phyloP scores from a whole-genome alignment of 192 early-diverging fungal genomes.

The Coemansia sp. region DNA sequence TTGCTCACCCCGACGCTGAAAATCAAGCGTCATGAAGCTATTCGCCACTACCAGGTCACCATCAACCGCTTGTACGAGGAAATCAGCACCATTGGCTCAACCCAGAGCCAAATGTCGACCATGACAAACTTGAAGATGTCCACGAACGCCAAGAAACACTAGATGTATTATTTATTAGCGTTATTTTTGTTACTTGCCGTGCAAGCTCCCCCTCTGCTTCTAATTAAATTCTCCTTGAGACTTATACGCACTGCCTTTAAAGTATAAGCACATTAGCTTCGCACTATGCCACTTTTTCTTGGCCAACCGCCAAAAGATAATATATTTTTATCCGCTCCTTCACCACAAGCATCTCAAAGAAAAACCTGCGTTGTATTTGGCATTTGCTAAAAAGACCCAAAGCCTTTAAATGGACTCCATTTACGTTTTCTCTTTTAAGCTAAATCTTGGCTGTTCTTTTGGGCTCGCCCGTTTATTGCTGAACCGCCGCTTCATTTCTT shows the following conservation, averaged over 20 bases:
- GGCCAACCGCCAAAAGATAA: neutral
- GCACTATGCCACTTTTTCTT: neutral
- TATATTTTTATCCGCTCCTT: neutral
- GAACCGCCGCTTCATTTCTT: neutral
- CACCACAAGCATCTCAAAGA: neutral
- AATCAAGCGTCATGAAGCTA: slow-evolving; percentile 58
- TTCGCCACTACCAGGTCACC: slow-evolving; percentile 55
- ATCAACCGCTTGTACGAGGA: slow-evolving; percentile 69
- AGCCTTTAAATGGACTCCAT: neutral
- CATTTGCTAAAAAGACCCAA: neutral
- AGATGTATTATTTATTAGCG: slow-evolving; percentile 9
- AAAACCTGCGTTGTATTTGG: neutral
- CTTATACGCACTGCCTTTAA: no score
- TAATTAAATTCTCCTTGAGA: neutral
- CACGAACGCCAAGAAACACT: slow-evolving; percentile 25
- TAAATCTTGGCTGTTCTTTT: neutral
- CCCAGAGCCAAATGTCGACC: slow-evolving; percentile 47
- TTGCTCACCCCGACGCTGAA: slow-evolving; percentile 81
- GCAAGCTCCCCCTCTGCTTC: neutral
- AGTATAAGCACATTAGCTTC: neutral
- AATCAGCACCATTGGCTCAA: slow-evolving; percentile 30
- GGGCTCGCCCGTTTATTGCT: neutral
- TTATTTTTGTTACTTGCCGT: neutral
- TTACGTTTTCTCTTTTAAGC: neutral
- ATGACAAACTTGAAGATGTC: slow-evolving; percentile 43